phyloP scores from a whole-genome alignment of 371 early-diverging fungal species.

The Parasitella parasitica region DNA sequence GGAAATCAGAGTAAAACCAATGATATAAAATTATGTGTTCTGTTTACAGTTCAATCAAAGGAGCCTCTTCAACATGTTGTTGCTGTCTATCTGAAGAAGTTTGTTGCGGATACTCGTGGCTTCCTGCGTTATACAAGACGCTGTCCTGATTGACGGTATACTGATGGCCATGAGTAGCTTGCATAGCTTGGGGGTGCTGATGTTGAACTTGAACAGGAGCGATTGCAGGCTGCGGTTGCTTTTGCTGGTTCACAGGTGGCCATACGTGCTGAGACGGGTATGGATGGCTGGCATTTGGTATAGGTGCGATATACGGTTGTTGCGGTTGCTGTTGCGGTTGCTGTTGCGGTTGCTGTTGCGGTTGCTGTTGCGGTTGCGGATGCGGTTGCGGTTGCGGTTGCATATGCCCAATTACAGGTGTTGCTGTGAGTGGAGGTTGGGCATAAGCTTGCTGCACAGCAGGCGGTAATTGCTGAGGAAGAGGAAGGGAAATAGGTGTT shows the following conservation, averaged over 20 bases:
- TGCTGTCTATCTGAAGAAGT: neutral
- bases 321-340: constrained; percentile 1
- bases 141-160: too few species aligned
- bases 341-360: neutral
- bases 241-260: neutral
- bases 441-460: neutral
- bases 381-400: constrained; percentile 9
- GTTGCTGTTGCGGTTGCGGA: neutral
- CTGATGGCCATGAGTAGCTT: neutral
- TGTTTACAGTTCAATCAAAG: constrained; percentile 54
- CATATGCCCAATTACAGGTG: too few species aligned
- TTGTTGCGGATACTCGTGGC: neutral
- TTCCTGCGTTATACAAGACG: neutral
- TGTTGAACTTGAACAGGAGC: neutral
- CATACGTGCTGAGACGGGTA: neutral
- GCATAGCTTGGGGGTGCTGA: too few species aligned
- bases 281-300: neutral
- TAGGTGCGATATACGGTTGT: neutral
- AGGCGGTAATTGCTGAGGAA: neutral
- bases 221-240: neutral
- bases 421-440: neutral
- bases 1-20: constrained; percentile 39
- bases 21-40: neutral
- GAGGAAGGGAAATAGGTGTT: constrained; percentile 7
- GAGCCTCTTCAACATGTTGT: constrained; percentile 44